phyloP scores from a whole-genome alignment of 805 yeast genomes.

The Candida incommunis region DNA sequence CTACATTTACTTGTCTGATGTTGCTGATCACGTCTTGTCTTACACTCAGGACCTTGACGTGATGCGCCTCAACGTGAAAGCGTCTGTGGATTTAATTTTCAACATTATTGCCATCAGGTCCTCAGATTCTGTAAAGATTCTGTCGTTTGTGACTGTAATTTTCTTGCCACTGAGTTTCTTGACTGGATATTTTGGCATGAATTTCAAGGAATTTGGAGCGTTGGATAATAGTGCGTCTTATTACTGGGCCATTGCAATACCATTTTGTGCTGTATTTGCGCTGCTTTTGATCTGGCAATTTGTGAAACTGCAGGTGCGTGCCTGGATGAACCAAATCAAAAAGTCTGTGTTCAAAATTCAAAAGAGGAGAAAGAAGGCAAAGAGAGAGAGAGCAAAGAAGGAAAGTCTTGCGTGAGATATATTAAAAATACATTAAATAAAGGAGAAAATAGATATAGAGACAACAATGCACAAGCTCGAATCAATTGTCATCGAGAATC shows the following conservation, averaged over 20 bases:
- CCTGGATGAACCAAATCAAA: neutral
- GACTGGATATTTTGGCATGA: constrained; percentile 52
- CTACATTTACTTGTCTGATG: constrained; percentile 37
- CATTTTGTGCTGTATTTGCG: constrained; percentile 20
- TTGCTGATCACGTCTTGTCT: constrained; percentile 38
- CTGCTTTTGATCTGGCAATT: constrained; percentile 15
- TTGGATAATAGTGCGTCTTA: constrained; percentile 26
- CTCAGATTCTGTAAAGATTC: constrained; percentile 38
- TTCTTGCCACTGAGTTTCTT: constrained; percentile 45
- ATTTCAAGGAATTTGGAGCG: constrained; percentile 30
- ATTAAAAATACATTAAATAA: neutral
- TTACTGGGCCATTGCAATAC: constrained; percentile 35
- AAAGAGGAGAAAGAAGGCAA: constrained; percentile 9
- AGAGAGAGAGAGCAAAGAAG: constrained; percentile 1
- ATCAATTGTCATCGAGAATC: constrained; percentile 11
- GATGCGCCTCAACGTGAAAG: constrained; percentile 38
- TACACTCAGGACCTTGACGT: constrained; percentile 40
- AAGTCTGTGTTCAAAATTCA: constrained; percentile 5
- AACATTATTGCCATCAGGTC: constrained; percentile 44
- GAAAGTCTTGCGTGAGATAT: neutral
- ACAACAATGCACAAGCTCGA: no score
- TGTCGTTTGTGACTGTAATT: constrained; percentile 42
- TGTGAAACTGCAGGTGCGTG: constrained; percentile 2
- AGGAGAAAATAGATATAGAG: neutral
- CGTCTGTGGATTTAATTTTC: constrained; percentile 37